phyloP scores from a whole-genome alignment of 768 basidiomycete genomes.

The Guyanaporus albipodus region DNA sequence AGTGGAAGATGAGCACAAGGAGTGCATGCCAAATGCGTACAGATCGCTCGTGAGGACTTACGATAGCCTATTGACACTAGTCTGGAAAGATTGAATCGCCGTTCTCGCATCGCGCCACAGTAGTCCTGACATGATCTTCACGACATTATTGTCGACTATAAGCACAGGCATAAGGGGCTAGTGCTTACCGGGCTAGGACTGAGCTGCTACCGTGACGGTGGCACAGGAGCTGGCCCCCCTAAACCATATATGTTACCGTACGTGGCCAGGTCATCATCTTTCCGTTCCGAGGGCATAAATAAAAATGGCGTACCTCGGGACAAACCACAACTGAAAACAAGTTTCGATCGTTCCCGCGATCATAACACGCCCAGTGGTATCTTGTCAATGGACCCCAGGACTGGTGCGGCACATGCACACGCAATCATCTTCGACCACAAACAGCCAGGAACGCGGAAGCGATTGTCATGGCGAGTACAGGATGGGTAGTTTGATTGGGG shows the following conservation, averaged over 20 bases:
- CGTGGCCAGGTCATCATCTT: background rate
- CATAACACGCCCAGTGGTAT: too few relatives aligned
- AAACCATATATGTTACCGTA: background rate
- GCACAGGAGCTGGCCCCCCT: background rate
- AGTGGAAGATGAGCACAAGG: background rate
- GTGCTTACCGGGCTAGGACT: background rate
- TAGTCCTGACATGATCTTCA: too few relatives aligned
- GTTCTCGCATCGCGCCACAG: background rate
- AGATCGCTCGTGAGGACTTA: background rate
- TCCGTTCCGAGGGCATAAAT: conserved; percentile 1
- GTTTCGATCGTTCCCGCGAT: background rate
- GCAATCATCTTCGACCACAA: too few relatives aligned
- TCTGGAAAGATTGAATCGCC: background rate
- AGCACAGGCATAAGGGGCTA: background rate
- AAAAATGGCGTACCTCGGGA: background rate
- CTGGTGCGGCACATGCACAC: too few relatives aligned
- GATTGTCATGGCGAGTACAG: background rate
- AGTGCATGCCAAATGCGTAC: background rate
- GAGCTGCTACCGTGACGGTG: background rate
- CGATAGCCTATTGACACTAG: background rate
- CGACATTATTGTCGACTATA: too few relatives aligned
- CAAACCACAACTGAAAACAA: background rate
- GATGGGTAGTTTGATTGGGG: background rate
- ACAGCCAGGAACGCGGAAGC: background rate
- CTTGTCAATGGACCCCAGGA: too few relatives aligned